phyloP scores from a whole-genome alignment of 2,329 filamentous ascomycete genomes.

The Cladorrhinum sp. region DNA sequence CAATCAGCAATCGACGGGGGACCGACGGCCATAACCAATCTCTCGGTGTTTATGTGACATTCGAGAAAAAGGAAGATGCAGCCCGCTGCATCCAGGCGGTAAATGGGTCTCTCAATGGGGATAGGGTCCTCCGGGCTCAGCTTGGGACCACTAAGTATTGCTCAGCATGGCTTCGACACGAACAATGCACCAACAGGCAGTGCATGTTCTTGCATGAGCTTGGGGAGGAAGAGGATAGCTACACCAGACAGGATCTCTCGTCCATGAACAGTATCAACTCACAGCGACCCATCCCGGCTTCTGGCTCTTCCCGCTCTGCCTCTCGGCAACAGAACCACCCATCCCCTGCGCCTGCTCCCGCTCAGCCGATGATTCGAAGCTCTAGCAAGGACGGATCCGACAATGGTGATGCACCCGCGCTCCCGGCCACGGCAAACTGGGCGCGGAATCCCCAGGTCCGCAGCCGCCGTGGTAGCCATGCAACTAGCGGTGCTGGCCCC shows the following conservation, averaged over 20 bases:
- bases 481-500: constrained; percentile 75
- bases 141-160: constrained; percentile 96
- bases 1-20: constrained; percentile 91
- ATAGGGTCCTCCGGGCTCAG: constrained; percentile 75
- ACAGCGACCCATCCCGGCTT: constrained; percentile 61
- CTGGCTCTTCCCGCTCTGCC: constrained; percentile 50
- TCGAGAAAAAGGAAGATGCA: constrained; percentile 86
- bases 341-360: constrained; percentile 37
- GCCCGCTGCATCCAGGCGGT: constrained; percentile 86
- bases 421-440: constrained; percentile 93
- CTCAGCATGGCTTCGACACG: constrained; percentile 91
- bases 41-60: constrained; percentile 97
- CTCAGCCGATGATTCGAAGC: constrained; percentile 69
- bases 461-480: constrained; percentile 72
- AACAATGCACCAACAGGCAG: constrained; percentile 90
- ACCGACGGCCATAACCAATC: constrained; percentile 75
- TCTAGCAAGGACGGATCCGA: constrained; percentile 75
- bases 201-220: constrained; percentile 99
- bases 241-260: constrained; percentile 88
- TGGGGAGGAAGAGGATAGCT: constrained; percentile 97
- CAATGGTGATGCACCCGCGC: constrained; percentile 77
- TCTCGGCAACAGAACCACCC: constrained; percentile 51
- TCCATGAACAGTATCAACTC: constrained; percentile 89
- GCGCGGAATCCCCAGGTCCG: constrained; percentile 66
- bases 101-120: constrained; percentile 87